Evolutionary conservation across 768 basidiomycete species (phyloP), one percentile per base, ranked within the genome.

Genomic region (Crassisporium funariophilum): DNA sequence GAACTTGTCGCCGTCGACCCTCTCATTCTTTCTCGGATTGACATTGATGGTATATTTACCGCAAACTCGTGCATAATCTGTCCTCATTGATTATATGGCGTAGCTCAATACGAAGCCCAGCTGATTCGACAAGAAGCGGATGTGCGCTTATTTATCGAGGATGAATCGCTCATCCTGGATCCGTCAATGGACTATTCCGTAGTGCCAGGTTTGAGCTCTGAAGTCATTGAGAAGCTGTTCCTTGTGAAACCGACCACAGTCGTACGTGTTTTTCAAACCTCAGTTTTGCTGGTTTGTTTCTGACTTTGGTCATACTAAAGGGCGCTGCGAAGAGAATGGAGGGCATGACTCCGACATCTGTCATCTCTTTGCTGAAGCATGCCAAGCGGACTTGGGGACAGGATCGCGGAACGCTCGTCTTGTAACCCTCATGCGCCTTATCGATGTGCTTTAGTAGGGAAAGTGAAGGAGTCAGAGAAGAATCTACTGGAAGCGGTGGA

Each of bases 321-420:
- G 92, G 92, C n/a, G 87, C 88, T 3, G 93, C 88, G 12, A 93
- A 92, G 64, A 74, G 92, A 20, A 92, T 95, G 82, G 92, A 95
- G 61, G 93, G 93, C 6, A 90, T 95, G 80, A 95, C 93, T 3
- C 92, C 92, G 2, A 77, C 84, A 0, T 81, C 82, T 1, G 69
- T 88, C n/a, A 73, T 91, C 10, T 73, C 74, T 31, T 62, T 95
- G 19, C 69, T 94, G 52, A 79, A 77, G 55, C 76, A 89, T 60
- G 83, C 88, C 5, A 77, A 75, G 50, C 61, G 71, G 46, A 74
- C 69, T 13, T 69, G 66, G 64, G 51, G 22, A 11, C 52, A 54
- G 16, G 54, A 23, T 43, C 17, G n/a, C 35, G 8, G 24, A 42
- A 36, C n/a, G 41, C 5, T 1, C 37, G 37, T 17, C 75, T 31